phyloP scores from a whole-genome alignment of 768 basidiomycete species.

The Boletus subparvulus region DNA sequence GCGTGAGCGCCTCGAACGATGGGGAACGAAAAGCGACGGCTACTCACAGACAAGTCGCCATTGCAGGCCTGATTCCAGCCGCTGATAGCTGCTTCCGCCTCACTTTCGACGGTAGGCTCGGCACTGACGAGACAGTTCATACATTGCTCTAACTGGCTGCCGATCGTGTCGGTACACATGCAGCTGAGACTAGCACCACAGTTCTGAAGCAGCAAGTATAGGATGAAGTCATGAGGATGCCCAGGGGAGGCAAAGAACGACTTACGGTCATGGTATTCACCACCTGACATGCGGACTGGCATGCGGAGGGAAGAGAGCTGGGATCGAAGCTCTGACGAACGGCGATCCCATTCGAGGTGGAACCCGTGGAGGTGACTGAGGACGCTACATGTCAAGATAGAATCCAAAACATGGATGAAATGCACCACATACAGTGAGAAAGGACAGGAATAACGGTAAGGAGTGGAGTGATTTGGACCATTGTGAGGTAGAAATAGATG shows the following conservation, averaged over 20 bases:
- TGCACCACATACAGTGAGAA: slow-evolving; percentile 11
- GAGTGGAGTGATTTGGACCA: slow-evolving; percentile 25
- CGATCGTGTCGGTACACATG: slow-evolving; percentile 12
- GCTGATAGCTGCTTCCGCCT: slow-evolving; percentile 9
- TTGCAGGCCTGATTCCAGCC: slow-evolving; percentile 19
- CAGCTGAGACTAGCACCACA: slow-evolving; percentile 10
- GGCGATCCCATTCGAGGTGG: slow-evolving; percentile 11
- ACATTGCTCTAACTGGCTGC: slow-evolving; percentile 16
- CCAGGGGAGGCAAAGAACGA: not conserved
- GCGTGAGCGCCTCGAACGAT: not conserved
- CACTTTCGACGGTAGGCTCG: not conserved
- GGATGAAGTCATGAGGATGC: not conserved
- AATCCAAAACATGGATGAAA: not conserved
- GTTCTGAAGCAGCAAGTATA: not conserved
- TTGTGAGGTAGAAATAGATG: not conserved
- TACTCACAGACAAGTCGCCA: slow-evolving; percentile 20
- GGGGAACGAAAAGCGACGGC: not conserved
- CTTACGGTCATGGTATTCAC: slow-evolving; percentile 20
- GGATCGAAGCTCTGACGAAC: slow-evolving; percentile 19
- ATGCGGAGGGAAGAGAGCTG: slow-evolving; percentile 12
- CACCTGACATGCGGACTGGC: slow-evolving; percentile 24
- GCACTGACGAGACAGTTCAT: slow-evolving; percentile 18
- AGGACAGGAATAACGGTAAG: slow-evolving; percentile 9
- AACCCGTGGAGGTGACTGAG: not conserved
- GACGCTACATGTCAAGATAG: not conserved